Conservation (phyloP, 805 yeast species). For the Teunomyces stri region DNA sequence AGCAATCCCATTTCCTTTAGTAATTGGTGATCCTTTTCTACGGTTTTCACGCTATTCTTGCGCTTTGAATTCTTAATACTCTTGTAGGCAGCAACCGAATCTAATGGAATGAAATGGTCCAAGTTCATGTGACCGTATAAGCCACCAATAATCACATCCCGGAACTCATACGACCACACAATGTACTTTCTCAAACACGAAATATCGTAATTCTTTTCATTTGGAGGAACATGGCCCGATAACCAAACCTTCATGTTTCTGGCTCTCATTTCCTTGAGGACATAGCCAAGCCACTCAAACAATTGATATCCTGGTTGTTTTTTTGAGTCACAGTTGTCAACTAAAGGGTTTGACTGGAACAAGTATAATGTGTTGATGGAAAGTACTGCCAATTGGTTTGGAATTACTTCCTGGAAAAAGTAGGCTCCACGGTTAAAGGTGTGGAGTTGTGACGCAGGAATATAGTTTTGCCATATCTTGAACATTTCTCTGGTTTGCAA, state of each 20-base stretch:
- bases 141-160: slow-evolving; percentile 82
- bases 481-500: slow-evolving; percentile 76
- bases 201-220: slow-evolving; percentile 70
- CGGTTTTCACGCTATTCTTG: slow-evolving; percentile 8
- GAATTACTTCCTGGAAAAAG: slow-evolving; percentile 74
- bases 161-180: slow-evolving; percentile 78
- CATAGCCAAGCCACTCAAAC: slow-evolving; percentile 74
- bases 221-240: slow-evolving; percentile 86
- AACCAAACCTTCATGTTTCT: slow-evolving; percentile 84
- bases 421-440: slow-evolving; percentile 74
- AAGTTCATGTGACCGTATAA: slow-evolving; percentile 87
- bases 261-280: slow-evolving; percentile 67
- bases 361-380: slow-evolving; percentile 77
- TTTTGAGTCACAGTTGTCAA: slow-evolving; percentile 70
- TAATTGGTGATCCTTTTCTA: neutral
- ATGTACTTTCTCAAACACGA: slow-evolving; percentile 73
- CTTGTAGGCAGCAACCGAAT: slow-evolving; percentile 65
- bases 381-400: slow-evolving; percentile 71
- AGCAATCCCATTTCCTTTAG: neutral
- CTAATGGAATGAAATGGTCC: slow-evolving; percentile 80
- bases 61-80: slow-evolving; percentile 32
- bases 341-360: slow-evolving; percentile 75
- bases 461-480: slow-evolving; percentile 67
- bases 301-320: slow-evolving; percentile 80
- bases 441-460: slow-evolving; percentile 77